Conservation (phyloP, 2,329 filamentous ascomycete species). For the Colletotrichum neosansevieriae region DNA sequence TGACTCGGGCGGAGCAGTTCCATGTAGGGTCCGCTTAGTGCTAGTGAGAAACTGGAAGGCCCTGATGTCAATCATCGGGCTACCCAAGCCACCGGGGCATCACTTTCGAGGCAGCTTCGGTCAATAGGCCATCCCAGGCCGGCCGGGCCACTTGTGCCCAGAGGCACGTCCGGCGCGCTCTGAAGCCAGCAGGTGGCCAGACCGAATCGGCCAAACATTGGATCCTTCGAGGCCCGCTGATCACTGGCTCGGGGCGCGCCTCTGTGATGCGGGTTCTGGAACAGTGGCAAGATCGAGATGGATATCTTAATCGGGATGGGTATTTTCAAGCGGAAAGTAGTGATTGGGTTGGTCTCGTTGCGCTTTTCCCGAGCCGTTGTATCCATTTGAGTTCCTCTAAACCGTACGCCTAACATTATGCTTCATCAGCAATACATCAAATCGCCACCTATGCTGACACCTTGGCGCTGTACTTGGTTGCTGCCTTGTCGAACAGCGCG, state of each 20-base stretch:
- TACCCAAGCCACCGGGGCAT: constrained; percentile 20
- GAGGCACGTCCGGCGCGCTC: constrained; percentile 1
- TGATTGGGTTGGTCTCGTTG: constrained; percentile 37
- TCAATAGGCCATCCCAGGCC: constrained; percentile 9
- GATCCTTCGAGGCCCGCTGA: constrained; percentile 37
- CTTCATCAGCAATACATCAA: constrained; percentile 36
- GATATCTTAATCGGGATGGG: constrained; percentile 7
- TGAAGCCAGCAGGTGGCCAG: constrained; percentile 12
- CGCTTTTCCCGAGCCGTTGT: constrained; percentile 38
- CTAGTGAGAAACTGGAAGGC: constrained; percentile 30
- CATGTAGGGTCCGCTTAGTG: constrained; percentile 1
- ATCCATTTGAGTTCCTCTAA: constrained; percentile 38
- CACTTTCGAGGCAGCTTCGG: constrained; percentile 20
- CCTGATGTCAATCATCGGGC: constrained; percentile 30
- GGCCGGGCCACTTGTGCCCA: neutral
- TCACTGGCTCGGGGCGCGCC: constrained; percentile 28
- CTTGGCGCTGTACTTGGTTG: constrained; percentile 88
- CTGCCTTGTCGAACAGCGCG: constrained; percentile 86
- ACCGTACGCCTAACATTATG: constrained; percentile 41
- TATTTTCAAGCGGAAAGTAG: constrained; percentile 39
- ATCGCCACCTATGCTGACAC: constrained; percentile 63
- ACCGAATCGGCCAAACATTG: constrained; percentile 16
- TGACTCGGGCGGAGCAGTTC: constrained; percentile 21
- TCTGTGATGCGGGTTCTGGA: constrained; percentile 1
- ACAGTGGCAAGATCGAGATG: constrained; percentile 7